These are phyloP conservation scores for Heritiera littoralis DNA, from an alignment of 345 rosid species.

Conservation along the genomic window DNA sequence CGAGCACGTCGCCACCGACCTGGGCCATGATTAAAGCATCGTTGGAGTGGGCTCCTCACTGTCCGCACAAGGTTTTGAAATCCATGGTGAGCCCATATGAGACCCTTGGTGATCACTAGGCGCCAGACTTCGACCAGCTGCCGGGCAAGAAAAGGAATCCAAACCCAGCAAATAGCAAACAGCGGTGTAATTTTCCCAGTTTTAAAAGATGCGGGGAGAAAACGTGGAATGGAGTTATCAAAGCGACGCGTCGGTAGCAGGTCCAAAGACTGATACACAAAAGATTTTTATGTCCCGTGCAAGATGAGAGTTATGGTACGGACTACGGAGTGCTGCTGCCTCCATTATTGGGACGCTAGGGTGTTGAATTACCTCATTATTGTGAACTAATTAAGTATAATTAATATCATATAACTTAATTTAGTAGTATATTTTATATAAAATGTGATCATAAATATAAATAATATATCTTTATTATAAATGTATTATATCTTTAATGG, in stretches of 20 bases:
- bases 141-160: neutral
- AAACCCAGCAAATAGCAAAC: neutral
- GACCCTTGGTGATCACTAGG: neutral
- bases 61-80: neutral
- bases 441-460: no score
- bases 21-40: neutral
- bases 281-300: neutral
- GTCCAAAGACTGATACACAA: neutral
- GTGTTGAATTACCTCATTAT: no score
- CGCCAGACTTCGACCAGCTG: neutral
- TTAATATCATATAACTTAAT: no score
- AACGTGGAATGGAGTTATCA: neutral
- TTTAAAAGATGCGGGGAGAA: neutral
- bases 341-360: neutral
- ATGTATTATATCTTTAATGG: no score
- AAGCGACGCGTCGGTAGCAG: neutral
- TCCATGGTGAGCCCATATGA: neutral
- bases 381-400: no score
- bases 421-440: no score
- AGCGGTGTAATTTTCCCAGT: neutral
- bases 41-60: neutral
- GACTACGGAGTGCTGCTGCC: neutral
- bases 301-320: neutral
- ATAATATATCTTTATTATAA: no score
- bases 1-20: neutral